Conservation (phyloP, 129 eudicot genomes). For the Calendula officinalis region DNA sequence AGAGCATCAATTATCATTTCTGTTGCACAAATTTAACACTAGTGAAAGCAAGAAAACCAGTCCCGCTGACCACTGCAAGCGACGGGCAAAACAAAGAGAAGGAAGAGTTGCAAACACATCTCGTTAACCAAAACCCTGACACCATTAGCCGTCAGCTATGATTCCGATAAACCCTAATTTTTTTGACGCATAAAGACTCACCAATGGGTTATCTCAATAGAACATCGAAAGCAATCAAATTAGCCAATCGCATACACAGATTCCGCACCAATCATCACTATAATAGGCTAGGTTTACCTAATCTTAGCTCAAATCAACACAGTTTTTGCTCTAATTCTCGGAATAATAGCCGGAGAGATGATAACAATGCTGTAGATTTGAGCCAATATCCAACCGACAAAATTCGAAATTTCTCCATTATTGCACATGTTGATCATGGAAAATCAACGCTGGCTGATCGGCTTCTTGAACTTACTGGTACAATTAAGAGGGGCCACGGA, state of each 20-base stretch:
- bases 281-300: conserved; percentile 17
- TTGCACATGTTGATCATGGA: conserved; percentile 98
- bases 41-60: too few relatives aligned
- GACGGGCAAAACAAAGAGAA: too few relatives aligned
- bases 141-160: conserved; percentile 1
- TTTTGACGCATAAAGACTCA: conserved; percentile 11
- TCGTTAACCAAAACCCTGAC: too few relatives aligned
- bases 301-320: conserved; percentile 28
- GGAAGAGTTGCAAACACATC: too few relatives aligned
- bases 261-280: conserved; percentile 7
- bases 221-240: conserved; percentile 42
- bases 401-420: conserved; percentile 85
- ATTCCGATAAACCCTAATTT: conserved; percentile 27
- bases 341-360: conserved; percentile 37
- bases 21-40: too few relatives aligned
- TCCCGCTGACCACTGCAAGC: too few relatives aligned
- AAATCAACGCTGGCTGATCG: conserved; percentile 95
- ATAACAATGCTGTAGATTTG: conserved; percentile 59
- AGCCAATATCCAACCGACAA: conserved; percentile 66
- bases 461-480: conserved; percentile 88
- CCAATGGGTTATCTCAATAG: conserved; percentile 39
- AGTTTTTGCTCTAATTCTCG: conserved; percentile 59
- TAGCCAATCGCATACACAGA: conserved; percentile 21
- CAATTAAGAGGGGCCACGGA: conserved; percentile 81
- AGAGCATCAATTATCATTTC: too few relatives aligned